A percentile compares a stretch with the other conserved stretches of the same genome.
These are phyloP conservation scores for Calonectria montana DNA, from an alignment of 2,329 filamentous ascomycete genomes.

Conservation along the genomic window DNA sequence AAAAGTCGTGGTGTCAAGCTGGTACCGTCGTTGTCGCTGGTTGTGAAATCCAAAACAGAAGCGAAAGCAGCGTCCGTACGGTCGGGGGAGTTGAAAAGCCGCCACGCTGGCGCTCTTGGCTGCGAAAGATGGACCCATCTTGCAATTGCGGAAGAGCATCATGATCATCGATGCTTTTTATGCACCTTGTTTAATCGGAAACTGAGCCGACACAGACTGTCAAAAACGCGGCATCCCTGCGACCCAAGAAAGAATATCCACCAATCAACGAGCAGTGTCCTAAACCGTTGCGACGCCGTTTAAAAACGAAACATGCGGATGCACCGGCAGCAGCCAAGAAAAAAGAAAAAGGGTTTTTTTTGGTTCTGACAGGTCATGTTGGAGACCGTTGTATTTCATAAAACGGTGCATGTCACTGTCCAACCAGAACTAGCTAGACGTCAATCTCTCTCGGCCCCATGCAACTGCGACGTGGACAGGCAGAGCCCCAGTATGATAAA, in stretches of 20 bases:
- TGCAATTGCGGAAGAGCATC: not conserved
- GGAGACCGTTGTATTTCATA: not conserved
- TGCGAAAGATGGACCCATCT: not conserved
- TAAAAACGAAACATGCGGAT: not conserved
- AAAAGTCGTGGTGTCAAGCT: not conserved
- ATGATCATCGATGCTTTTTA: not conserved
- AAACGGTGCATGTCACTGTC: not conserved
- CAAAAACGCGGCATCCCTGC: not conserved
- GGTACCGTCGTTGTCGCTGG: not conserved
- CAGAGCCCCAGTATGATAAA: not conserved
- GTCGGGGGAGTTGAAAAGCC: not conserved
- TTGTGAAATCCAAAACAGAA: not conserved
- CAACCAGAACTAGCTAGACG: not conserved
- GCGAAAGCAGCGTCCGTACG: not conserved
- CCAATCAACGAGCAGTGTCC: not conserved
- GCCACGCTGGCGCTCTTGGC: not conserved
- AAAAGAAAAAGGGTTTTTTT: not conserved
- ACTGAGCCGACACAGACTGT: not conserved
- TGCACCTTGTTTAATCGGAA: not conserved
- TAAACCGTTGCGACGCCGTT: not conserved
- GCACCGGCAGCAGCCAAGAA: not conserved
- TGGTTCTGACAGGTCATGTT: not conserved
- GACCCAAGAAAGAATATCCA: not conserved
- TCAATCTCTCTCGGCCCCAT: slow-evolving; percentile 5
- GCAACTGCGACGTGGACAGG: not conserved